Conservation (phyloP, 2,329 filamentous ascomycete genomes). For the Drechslera avenae region DNA sequence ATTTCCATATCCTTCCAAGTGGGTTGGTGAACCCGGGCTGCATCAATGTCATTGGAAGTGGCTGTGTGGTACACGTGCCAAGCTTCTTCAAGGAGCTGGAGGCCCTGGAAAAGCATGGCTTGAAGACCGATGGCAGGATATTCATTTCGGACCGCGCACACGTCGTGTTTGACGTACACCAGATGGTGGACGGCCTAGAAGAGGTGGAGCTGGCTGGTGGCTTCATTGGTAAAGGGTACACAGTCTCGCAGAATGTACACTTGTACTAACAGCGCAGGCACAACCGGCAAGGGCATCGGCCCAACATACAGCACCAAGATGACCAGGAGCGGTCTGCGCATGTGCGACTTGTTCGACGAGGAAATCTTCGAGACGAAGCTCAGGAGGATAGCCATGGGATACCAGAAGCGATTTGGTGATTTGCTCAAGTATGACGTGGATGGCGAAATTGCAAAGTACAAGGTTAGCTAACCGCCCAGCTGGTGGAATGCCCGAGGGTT, state of each 20-base stretch:
- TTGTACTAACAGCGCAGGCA: constrained; percentile 47
- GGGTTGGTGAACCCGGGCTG: constrained; percentile 74
- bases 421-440: constrained; percentile 71
- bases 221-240: constrained; percentile 42
- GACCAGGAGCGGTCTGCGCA: constrained; percentile 67
- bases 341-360: constrained; percentile 71
- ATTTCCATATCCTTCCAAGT: constrained; percentile 55
- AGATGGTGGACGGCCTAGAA: constrained; percentile 71
- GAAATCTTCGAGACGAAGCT: constrained; percentile 70
- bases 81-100: constrained; percentile 70
- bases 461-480: constrained; percentile 44
- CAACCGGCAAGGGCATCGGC: constrained; percentile 58
- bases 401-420: constrained; percentile 71
- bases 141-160: constrained; percentile 68
- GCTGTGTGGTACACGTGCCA: constrained; percentile 72
- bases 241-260: neutral
- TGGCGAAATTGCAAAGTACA: constrained; percentile 68
- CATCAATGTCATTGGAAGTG: constrained; percentile 70
- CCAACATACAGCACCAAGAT: constrained; percentile 69
- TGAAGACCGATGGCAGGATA: constrained; percentile 64
- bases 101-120: constrained; percentile 64
- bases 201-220: constrained; percentile 60
- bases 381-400: constrained; percentile 64
- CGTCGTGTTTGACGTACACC: constrained; percentile 69
- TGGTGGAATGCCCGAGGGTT: neutral